Conservation (phyloP, 2,329 filamentous ascomycete species). For the Cadophora sp. region DNA sequence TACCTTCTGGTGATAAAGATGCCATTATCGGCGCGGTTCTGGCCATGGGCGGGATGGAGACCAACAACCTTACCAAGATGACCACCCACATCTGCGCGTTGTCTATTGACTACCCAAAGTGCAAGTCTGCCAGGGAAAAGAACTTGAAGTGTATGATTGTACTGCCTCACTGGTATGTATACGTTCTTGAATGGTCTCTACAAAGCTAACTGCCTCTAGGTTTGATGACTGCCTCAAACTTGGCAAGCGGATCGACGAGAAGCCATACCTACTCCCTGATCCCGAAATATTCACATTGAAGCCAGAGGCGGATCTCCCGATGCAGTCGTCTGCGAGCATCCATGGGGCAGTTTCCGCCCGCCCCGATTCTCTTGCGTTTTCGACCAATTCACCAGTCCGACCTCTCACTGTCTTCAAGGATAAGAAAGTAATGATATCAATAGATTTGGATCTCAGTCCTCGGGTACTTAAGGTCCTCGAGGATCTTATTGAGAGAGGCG, state of each 20-base stretch:
- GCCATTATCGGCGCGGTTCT: constrained; percentile 89
- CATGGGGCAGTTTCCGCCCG: constrained; percentile 68
- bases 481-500: constrained; percentile 73
- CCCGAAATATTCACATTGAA: constrained; percentile 77
- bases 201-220: constrained; percentile 57
- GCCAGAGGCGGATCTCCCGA: constrained; percentile 61
- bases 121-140: constrained; percentile 66
- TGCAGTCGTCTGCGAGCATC: constrained; percentile 66
- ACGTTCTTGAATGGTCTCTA: not conserved
- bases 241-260: constrained; percentile 87
- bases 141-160: constrained; percentile 80
- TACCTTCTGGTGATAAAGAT: constrained; percentile 87
- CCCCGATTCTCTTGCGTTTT: constrained; percentile 51
- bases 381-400: constrained; percentile 53
- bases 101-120: constrained; percentile 76
- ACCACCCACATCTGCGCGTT: constrained; percentile 92
- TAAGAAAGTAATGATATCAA: constrained; percentile 78
- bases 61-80: constrained; percentile 70
- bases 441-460: constrained; percentile 73
- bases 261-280: constrained; percentile 84
- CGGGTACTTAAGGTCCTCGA: constrained; percentile 72
- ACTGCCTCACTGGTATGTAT: constrained; percentile 81
- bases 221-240: constrained; percentile 97
- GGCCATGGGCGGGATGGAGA: constrained; percentile 86
- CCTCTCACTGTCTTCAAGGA: constrained; percentile 77